Evolutionary conservation across 2,329 filamentous ascomycete species (phyloP), one percentile per base, ranked within the genome.

Genomic region (Colletotrichum acutatum): DNA sequence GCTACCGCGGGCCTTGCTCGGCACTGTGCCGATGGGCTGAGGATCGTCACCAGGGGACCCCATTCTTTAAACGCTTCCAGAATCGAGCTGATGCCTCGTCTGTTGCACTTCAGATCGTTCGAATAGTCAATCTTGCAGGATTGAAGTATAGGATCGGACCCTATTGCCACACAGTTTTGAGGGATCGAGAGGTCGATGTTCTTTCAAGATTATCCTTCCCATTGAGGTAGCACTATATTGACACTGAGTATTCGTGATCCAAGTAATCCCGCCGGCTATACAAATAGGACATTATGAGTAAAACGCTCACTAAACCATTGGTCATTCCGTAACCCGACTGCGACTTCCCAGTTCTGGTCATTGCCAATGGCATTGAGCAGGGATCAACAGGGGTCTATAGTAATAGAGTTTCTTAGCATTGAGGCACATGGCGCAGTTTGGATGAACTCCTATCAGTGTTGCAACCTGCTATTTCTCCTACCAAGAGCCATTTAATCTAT

Each of bases 391-490:
- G 57, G 64, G 30, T 68, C 28, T 22, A 52, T 19, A 26, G 16
- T 1, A 61, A 42, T 63, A 68, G 26, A 68, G 49, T 71, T 68
- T 57, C 64, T 71, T 62, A 68, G 69, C 64, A 71, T 62, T 67
- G 63, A 34, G 22, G 46, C 26, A 66, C 56, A 34, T 67, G 49
- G 49, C 52, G 64, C 37, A 62, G 24, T 62, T 58, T 68, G 64
- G 58, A 71, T 63, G 64, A 71, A 68, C 69, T 58, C 5, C 69
- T 28, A 24, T 37, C 52, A 49, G 42, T 12, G 9, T 30, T 53
- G 11, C 24, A 32, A 8, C 46, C 7, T 34, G n/a, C 14, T 12
- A 14, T 16, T 19, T 22, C 11, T 57, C 49, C 60, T 57, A 30
- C 22, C 57, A 28, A 68, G 49, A 53, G n/a, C 19, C 49, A 24